Evolutionary conservation across 2,329 filamentous ascomycete genomes (phyloP).

Genomic region (Colletotrichum liaoningense): DNA sequence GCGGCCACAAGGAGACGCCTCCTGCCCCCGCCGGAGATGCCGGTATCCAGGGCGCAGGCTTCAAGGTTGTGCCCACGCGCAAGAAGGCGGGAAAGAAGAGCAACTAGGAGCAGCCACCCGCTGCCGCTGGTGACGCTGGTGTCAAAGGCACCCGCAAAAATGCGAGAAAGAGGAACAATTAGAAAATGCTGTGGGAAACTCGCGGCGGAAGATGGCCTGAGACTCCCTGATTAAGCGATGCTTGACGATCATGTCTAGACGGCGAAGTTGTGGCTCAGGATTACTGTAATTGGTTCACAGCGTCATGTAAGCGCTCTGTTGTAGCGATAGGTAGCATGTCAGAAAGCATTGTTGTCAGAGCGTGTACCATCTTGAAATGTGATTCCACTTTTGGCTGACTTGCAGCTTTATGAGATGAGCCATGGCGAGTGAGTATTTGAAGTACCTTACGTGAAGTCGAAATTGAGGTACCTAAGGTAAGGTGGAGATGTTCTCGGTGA

Average conservation of each 20-base stretch:
- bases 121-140: constrained; percentile 48
- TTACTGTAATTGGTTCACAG: background rate
- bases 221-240: background rate
- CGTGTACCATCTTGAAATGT: background rate
- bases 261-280: constrained; percentile 1
- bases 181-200: constrained; percentile 37
- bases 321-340: constrained; percentile 23
- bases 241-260: constrained; percentile 6
- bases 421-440: background rate
- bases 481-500: background rate
- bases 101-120: constrained; percentile 54
- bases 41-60: constrained; percentile 68
- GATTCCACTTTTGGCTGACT: background rate
- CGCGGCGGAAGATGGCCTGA: background rate
- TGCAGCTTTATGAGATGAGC: no score
- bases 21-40: constrained; percentile 51
- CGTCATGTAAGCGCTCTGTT: constrained; percentile 13
- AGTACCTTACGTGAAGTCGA: background rate
- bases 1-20: constrained; percentile 63
- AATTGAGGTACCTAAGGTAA: background rate
- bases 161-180: constrained; percentile 74
- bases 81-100: constrained; percentile 89
- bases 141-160: constrained; percentile 82
- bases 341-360: background rate
- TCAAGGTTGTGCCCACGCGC: constrained; percentile 91